Conservation (phyloP, 192 early-diverging fungal genomes). For the Allomyces arbusculus region DNA sequence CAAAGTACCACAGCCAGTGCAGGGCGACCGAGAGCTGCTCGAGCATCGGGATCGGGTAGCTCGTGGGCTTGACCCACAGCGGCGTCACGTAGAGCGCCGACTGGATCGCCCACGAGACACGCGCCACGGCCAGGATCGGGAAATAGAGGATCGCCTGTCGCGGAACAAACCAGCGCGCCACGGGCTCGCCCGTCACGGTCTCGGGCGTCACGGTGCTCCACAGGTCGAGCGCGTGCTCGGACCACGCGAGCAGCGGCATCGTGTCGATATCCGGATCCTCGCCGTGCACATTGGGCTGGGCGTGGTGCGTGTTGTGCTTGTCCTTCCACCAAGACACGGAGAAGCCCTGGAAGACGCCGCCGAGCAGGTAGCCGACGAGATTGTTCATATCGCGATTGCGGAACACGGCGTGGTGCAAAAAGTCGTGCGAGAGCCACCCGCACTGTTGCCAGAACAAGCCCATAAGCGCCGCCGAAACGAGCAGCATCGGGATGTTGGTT, state of each 20-base stretch:
- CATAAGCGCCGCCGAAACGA: constrained; percentile 29
- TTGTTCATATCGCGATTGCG: constrained; percentile 39
- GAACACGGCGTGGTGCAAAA: constrained; percentile 64
- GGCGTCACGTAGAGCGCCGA: constrained; percentile 34
- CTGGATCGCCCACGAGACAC: constrained; percentile 53
- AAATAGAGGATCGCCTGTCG: constrained; percentile 36
- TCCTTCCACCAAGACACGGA: constrained; percentile 71
- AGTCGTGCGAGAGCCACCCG: constrained; percentile 69
- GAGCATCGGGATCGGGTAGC: constrained; percentile 16
- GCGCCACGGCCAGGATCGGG: constrained; percentile 47
- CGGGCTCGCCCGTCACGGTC: constrained; percentile 13
- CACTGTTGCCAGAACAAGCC: constrained; percentile 67
- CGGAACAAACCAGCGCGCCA: constrained; percentile 21
- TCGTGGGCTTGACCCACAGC: constrained; percentile 21
- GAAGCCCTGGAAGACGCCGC: constrained; percentile 55
- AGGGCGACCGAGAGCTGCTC: constrained; percentile 32
- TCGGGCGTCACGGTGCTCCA: constrained; percentile 25
- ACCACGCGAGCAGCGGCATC: constrained; percentile 58
- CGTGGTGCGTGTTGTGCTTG: constrained; percentile 77
- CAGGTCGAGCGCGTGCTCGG: constrained; percentile 31
- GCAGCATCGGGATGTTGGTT: constrained; percentile 26
- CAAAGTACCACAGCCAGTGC: constrained; percentile 52
- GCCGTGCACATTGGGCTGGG: constrained; percentile 51
- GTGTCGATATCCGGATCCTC: constrained; percentile 74
- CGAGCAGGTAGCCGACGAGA: constrained; percentile 42